phyloP scores from a whole-genome alignment of 2,329 filamentous ascomycete species.

The Graphilbum ipis-grandicollis region DNA sequence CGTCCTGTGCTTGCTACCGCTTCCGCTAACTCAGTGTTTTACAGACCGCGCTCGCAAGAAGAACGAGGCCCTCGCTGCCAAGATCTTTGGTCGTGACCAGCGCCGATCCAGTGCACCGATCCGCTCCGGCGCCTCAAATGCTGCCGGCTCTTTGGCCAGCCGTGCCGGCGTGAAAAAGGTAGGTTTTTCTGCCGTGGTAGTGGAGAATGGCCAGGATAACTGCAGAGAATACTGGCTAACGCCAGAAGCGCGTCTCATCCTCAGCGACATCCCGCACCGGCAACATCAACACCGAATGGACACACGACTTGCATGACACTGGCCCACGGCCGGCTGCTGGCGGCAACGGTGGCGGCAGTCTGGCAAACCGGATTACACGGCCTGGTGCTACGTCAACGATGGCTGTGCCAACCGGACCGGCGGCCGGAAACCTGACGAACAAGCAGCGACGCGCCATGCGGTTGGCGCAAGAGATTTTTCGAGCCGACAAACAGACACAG shows the following conservation, averaged over 20 bases:
- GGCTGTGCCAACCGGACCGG: background rate
- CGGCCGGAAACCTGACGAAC: conserved; percentile 1
- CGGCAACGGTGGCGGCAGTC: conserved; percentile 5
- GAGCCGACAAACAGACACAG: conserved; percentile 17
- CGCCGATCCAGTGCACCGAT: conserved; percentile 36
- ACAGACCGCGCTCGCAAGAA: conserved; percentile 51
- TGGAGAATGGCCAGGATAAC: too few species aligned
- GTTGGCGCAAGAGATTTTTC: conserved; percentile 15
- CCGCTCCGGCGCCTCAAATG: conserved; percentile 16
- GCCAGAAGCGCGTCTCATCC: conserved; percentile 13
- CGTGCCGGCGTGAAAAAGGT: conserved; percentile 61
- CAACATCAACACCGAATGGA: conserved; percentile 52
- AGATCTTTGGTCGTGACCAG: conserved; percentile 42
- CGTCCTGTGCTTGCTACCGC: background rate
- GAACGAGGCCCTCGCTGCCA: conserved; percentile 52
- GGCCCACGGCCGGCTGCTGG: conserved; percentile 13
- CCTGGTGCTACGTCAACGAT: conserved; percentile 3
- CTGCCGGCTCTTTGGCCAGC: conserved; percentile 43
- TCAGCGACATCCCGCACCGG: conserved; percentile 15
- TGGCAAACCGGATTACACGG: conserved; percentile 27
- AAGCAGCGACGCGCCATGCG: conserved; percentile 19
- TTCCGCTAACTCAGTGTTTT: background rate
- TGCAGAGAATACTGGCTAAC: background rate
- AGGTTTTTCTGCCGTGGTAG: too few species aligned
- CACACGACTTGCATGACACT: conserved; percentile 46